Percentiles rank a stretch among this genome's conserved stretches.
Evolutionary conservation across 2,329 filamentous ascomycete genomes (phyloP).

Genomic region (Lecanicillium sp.): DNA sequence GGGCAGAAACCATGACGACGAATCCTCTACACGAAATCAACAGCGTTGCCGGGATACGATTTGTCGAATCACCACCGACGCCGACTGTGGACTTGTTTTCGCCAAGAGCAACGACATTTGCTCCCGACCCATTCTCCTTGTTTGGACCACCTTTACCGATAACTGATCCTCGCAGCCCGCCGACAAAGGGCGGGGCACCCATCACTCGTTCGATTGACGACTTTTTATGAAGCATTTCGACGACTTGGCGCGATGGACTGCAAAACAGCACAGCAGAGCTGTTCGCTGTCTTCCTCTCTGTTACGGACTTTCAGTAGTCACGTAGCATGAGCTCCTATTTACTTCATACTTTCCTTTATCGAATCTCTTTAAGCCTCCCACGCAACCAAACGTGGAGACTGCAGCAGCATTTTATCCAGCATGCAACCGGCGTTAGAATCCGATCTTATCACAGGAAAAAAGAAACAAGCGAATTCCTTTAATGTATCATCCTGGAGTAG

Average conservation of each 20-base stretch:
- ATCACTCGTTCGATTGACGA: constrained; percentile 75
- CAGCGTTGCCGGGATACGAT: constrained; percentile 35
- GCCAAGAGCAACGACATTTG: constrained; percentile 42
- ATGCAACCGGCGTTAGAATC: too few relatives aligned
- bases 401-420: too few relatives aligned
- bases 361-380: neutral
- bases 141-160: constrained; percentile 43
- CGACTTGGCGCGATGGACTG: neutral
- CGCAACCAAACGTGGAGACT: too few relatives aligned
- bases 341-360: constrained; percentile 2
- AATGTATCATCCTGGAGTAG: too few relatives aligned
- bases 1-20: constrained; percentile 63
- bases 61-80: constrained; percentile 43
- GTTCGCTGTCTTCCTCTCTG: neutral
- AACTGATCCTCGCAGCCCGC: constrained; percentile 65
- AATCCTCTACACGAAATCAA: constrained; percentile 48
- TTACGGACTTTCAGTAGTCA: neutral
- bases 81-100: constrained; percentile 46
- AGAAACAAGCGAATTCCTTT: too few relatives aligned
- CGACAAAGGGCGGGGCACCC: constrained; percentile 63
- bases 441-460: too few relatives aligned
- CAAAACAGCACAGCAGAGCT: too few relatives aligned
- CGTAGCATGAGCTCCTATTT: too few relatives aligned
- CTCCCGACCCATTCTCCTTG: constrained; percentile 42
- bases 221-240: constrained; percentile 44